Evolutionary conservation across 768 basidiomycete genomes (phyloP).

Genomic region (Gloeophyllum trabeum): DNA sequence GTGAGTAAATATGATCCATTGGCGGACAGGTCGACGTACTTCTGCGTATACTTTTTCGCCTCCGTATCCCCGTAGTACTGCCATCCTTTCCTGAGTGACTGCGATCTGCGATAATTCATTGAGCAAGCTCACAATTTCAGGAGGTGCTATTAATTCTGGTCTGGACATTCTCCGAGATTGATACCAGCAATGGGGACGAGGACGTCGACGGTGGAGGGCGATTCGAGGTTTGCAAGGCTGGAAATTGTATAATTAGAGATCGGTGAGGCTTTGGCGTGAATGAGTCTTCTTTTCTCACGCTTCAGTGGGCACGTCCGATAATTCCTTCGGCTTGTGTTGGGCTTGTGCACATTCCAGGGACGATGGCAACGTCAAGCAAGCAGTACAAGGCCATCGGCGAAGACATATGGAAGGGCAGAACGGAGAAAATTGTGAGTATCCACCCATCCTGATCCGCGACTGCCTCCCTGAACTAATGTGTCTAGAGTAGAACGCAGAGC

Average conservation of each 20-base stretch:
- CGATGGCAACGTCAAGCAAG: slow-evolving; percentile 67
- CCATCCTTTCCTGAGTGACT: slow-evolving; percentile 2
- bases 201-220: too few relatives aligned
- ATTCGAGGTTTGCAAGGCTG: too few relatives aligned
- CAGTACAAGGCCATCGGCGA: slow-evolving; percentile 87
- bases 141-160: slow-evolving; percentile 52
- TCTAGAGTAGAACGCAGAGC: slow-evolving; percentile 78
- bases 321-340: too few relatives aligned
- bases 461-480: too few relatives aligned
- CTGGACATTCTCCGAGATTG: slow-evolving; percentile 45
- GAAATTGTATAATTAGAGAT: too few relatives aligned
- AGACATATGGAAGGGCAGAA: slow-evolving; percentile 89
- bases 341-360: slow-evolving; percentile 1
- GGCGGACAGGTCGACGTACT: slow-evolving; percentile 31
- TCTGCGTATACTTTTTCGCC: slow-evolving; percentile 94
- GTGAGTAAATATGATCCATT: background rate
- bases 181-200: too few relatives aligned
- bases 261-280: too few relatives aligned
- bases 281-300: background rate
- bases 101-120: background rate
- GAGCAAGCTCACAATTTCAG: slow-evolving; percentile 52
- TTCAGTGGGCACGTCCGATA: background rate
- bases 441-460: background rate
- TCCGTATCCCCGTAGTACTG: slow-evolving; percentile 97
- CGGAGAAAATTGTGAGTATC: slow-evolving; percentile 83